Evolutionary conservation across 768 basidiomycete species (phyloP), one percentile per base, ranked within the genome.

Genomic region (Tylopilus sp.): DNA sequence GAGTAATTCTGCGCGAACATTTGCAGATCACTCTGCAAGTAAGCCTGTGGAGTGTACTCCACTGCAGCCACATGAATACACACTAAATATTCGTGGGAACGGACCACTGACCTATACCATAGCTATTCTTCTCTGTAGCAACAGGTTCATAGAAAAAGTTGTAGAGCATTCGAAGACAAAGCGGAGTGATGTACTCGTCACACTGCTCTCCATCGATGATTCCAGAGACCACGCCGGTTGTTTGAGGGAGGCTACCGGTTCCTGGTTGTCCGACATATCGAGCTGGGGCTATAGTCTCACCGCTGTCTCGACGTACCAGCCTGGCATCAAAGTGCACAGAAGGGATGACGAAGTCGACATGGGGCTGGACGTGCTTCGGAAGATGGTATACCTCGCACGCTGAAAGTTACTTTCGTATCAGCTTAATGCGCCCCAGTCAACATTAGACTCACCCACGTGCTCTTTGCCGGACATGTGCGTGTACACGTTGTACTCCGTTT

Each of bases 341-440:
- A 10, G 71, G 72, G 5, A 57, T 64, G 36, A 74, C 63, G 43
- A 74, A 62, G 28, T 74, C 72, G 22, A 74, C 58, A 34, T 74
- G 72, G 2, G 61, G 45, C 10, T 49, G 57, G 24, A 74, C 48
- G 21, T 70, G 56, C 30, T 63, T 57, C 0, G 71, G 72, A 29
- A 74, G 60, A 36, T 69, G 61, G 44, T 70, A 74, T 21, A 56
- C 58, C 19, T 69, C 64, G 38, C 71, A 74, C 11, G 57, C 71
- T 71, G 25, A 24, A n/a, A n/a, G n/a, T 13, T 4, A 37, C 48
- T 6, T 11, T 26, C 30, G 28, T 26, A 33, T 54, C 25, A 63
- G 48, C 2, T n/a, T 21, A 12, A 36, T 12, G 6, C 1, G 12
- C 29, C 6, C 6, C 44, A 17, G 41, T 0, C 22, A 37, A 54